Evolutionary conservation across 106 monocot genomes (phyloP), one percentile per base, ranked within the genome.

Genomic region (Allium cepa): DNA sequence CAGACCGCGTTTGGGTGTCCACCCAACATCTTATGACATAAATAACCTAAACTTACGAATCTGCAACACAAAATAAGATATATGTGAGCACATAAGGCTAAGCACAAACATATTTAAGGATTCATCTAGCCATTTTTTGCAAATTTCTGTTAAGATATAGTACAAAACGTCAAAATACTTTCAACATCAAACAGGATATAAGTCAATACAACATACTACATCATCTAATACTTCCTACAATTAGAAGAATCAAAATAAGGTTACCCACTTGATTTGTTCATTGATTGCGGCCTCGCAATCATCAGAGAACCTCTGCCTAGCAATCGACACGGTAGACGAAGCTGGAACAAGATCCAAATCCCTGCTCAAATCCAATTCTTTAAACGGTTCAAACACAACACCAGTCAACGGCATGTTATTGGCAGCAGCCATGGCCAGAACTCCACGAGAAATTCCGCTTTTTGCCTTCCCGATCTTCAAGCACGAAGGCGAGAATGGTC

Each of bases 241-340:
- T 47, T 47, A 5, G 3, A 63, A 11, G 11, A 63, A 55, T 8
- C 7, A 55, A 55, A 55, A 55, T 55, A 55, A 49, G 46, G 67
- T 26, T 57, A 57, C 79, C 7, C 64, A 94, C 94, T 94, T 94
- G 76, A 95, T 95, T 85, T 95, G 94, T 28, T 81, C 81, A 68
- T 95, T 95, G 63, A 95, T 78, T 47, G 94, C 87, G 3, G 90
- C 85, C 79, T 95, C 94, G 61, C 78, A 78, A 12, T 87, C 81
- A 59, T 87, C 87, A 11, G 50, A 47, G 66, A 70, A 88, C 73
- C 48, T 64, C 60, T 91, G 88, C 9, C 87, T 64, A 0, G 94
- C 91, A 26, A 91, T 76, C 1, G 94, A 91, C 83, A 81, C 90
- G 27, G 82, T 26, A 11, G 62, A 69, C 3, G 48, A 50, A 7